phyloP scores from a whole-genome alignment of 345 rosid species.

The Raphanus raphanistrum region DNA sequence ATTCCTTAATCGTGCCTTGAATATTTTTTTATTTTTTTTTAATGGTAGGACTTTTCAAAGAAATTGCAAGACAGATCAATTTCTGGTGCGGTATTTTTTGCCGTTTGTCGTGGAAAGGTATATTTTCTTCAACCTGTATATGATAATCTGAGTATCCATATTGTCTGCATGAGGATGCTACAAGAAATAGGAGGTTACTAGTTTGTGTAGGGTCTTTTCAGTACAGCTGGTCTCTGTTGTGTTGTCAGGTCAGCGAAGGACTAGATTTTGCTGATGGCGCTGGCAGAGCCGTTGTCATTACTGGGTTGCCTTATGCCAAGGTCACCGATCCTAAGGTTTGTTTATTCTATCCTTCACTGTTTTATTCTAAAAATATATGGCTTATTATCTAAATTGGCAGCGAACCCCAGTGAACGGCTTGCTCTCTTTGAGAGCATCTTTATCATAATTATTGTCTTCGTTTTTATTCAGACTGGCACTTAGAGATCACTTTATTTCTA shows the following conservation, averaged over 20 bases:
- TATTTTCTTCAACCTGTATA: slow-evolving; percentile 22
- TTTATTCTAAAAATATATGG: slow-evolving; percentile 15
- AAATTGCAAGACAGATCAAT: slow-evolving; percentile 73
- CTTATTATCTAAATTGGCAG: slow-evolving; percentile 7
- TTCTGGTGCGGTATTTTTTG: slow-evolving; percentile 89
- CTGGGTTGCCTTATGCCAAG: slow-evolving; percentile 88
- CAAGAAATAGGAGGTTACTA: neutral
- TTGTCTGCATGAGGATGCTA: slow-evolving; percentile 11
- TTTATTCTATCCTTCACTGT: slow-evolving; percentile 22
- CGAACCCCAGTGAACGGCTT: slow-evolving; percentile 3
- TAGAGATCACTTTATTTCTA: slow-evolving; percentile 1
- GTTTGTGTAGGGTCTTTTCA: slow-evolving; percentile 5
- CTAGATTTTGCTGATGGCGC: slow-evolving; percentile 96
- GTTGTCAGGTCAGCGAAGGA: slow-evolving; percentile 95
- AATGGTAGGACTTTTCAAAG: slow-evolving; percentile 72
- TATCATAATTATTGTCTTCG: neutral
- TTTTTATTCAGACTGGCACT: slow-evolving; percentile 20
- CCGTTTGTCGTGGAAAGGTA: slow-evolving; percentile 99
- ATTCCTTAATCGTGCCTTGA: slow-evolving; percentile 19
- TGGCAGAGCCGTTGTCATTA: slow-evolving; percentile 77
- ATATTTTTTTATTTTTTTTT: neutral
- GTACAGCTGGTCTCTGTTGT: slow-evolving; percentile 20
- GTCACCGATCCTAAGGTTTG: slow-evolving; percentile 85
- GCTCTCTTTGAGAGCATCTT: neutral
- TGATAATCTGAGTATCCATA: neutral